Evolutionary conservation across 2,329 filamentous ascomycete genomes (phyloP).

Genomic region (Blumeria graminis): DNA sequence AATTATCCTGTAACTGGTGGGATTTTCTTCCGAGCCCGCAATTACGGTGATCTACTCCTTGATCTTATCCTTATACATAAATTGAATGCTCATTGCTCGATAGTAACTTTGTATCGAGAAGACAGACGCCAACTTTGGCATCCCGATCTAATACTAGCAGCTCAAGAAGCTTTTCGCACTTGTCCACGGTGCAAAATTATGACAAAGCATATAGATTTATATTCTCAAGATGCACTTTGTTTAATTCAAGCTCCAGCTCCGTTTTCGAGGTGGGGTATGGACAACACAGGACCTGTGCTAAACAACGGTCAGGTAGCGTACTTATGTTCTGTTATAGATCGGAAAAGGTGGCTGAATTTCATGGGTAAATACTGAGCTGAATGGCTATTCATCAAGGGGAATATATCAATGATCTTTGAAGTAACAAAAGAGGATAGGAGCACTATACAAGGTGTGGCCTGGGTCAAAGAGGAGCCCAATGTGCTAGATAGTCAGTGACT

Average conservation of each 20-base stretch:
- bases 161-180: background rate
- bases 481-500: too few relatives aligned
- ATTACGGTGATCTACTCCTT: background rate
- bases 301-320: background rate
- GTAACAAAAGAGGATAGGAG: too few relatives aligned
- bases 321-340: background rate
- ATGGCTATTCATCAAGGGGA: too few relatives aligned
- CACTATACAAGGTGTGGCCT: too few relatives aligned
- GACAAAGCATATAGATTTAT: background rate
- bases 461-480: too few relatives aligned
- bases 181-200: background rate
- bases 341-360: too few relatives aligned
- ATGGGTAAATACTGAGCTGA: too few relatives aligned
- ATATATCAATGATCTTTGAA: too few relatives aligned
- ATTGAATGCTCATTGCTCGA: background rate
- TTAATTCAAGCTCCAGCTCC: background rate
- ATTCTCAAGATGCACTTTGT: background rate
- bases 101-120: background rate
- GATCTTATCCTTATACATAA: background rate
- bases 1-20: background rate
- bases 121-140: background rate
- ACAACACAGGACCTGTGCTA: background rate
- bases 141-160: background rate
- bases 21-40: background rate
- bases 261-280: background rate